Evolutionary conservation across 2,329 filamentous ascomycete genomes (phyloP).

Genomic region (Alternaria novae-zelandiae): DNA sequence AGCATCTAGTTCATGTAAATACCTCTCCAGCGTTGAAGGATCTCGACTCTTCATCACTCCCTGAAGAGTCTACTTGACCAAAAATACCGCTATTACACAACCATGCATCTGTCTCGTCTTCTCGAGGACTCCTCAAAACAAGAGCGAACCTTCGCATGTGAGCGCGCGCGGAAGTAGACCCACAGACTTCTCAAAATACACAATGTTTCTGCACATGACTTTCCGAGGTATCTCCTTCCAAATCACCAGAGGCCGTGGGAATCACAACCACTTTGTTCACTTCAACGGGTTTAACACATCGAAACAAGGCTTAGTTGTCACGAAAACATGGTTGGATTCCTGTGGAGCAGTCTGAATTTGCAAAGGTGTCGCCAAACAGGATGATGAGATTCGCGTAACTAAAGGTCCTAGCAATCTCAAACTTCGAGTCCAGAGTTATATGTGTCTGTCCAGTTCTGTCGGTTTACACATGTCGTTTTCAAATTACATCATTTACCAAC

Average conservation of each 20-base stretch:
- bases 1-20: too few relatives aligned
- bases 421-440: not conserved
- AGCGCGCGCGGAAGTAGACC: too few relatives aligned
- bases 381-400: not conserved
- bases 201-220: too few relatives aligned
- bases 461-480: rapidly evolving
- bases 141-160: too few relatives aligned
- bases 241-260: not conserved
- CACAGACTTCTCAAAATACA: not conserved
- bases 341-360: not conserved
- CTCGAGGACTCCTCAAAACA: too few relatives aligned
- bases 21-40: too few relatives aligned
- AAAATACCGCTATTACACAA: too few relatives aligned
- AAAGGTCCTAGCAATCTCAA: not conserved
- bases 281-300: not conserved
- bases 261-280: not conserved
- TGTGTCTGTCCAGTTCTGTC: not conserved
- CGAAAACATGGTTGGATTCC: not conserved
- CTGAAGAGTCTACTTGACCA: not conserved
- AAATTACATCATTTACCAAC: not conserved
- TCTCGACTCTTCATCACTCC: not conserved
- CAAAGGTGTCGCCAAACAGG: not conserved
- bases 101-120: too few relatives aligned
- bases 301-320: not conserved
- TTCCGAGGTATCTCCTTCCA: not conserved